These are phyloP conservation scores for Saccharomycopsis hybrid DNA, from an alignment of 1,139 yeast species.

Conservation along the genomic window DNA sequence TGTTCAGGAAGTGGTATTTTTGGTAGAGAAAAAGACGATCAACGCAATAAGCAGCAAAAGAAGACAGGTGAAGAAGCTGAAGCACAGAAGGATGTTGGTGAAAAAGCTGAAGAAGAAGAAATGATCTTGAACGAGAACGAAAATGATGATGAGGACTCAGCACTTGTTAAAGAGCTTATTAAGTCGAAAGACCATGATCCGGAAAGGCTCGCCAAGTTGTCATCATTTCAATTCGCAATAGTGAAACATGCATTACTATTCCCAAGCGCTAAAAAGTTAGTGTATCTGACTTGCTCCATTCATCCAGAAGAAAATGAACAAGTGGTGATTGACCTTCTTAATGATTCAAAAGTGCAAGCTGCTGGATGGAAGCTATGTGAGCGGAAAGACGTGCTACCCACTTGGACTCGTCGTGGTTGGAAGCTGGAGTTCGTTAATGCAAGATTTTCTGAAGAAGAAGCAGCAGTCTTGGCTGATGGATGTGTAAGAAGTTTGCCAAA, in stretches of 20 bases:
- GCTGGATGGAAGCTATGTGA: conserved; percentile 73
- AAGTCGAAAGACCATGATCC: conserved; percentile 29
- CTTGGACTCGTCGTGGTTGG: conserved; percentile 83
- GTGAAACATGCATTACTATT: conserved; percentile 83
- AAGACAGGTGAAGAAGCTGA: conserved; percentile 10
- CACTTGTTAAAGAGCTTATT: conserved; percentile 21
- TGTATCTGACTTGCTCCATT: conserved; percentile 91
- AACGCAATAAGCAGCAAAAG: conserved; percentile 22
- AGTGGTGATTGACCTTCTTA: conserved; percentile 72
- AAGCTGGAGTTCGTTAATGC: conserved; percentile 53
- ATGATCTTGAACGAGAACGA: conserved; percentile 23
- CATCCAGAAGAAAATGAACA: conserved; percentile 91
- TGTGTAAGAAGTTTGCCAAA: conserved; percentile 82
- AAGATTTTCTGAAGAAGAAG: conserved; percentile 37
- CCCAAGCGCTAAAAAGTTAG: conserved; percentile 71
- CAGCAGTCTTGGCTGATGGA: conserved; percentile 65
- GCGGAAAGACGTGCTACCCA: conserved; percentile 61
- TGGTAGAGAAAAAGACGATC: conserved; percentile 65
- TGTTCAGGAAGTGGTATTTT: conserved; percentile 98
- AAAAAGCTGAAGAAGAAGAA: conserved; percentile 22
- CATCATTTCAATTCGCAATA: conserved; percentile 81
- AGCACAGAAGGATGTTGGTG: conserved; percentile 13
- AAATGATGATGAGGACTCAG: conserved; percentile 25
- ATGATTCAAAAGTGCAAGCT: conserved; percentile 51
- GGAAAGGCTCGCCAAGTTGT: conserved; percentile 61